Evolutionary conservation across 2,329 filamentous ascomycete species (phyloP).

Genomic region (Neonectria magnoliae): DNA sequence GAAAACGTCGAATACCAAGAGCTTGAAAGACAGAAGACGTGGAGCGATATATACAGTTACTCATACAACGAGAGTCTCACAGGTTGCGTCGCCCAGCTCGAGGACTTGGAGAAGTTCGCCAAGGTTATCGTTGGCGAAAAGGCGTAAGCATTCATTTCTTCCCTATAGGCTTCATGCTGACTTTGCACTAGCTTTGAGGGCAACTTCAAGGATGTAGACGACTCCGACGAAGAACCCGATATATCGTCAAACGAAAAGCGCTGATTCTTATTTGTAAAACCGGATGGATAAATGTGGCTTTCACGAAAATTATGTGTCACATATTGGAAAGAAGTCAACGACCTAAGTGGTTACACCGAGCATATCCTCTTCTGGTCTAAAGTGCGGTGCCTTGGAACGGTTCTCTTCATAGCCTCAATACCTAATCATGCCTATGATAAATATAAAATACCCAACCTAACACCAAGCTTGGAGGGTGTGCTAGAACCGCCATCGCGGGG

Average conservation of each 20-base stretch:
- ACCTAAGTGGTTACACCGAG: no score
- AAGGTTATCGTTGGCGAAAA: constrained; percentile 68
- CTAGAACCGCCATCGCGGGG: background rate
- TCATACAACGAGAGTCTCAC: constrained; percentile 64
- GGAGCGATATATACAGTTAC: constrained; percentile 67
- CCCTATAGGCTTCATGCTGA: background rate
- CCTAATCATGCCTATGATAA: background rate
- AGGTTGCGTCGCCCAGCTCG: constrained; percentile 63
- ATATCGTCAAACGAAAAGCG: constrained; percentile 23
- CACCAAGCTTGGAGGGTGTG: background rate
- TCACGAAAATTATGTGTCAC: no score
- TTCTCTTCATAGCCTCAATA: background rate
- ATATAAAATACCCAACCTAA: background rate
- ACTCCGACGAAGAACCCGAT: constrained; percentile 35
- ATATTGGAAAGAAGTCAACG: no score
- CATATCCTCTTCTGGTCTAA: no score
- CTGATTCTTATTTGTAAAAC: constrained; percentile 16
- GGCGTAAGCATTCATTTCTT: constrained; percentile 45
- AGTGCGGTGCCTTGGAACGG: background rate
- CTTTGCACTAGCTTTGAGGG: constrained; percentile 47
- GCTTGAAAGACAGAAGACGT: constrained; percentile 54
- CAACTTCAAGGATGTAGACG: constrained; percentile 39
- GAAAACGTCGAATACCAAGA: constrained; percentile 33
- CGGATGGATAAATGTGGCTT: no score
- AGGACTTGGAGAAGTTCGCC: constrained; percentile 64